Base-by-base conservation (phyloP, 371 early-diverging fungal species). In the Rhizomucor miehei region DNA sequence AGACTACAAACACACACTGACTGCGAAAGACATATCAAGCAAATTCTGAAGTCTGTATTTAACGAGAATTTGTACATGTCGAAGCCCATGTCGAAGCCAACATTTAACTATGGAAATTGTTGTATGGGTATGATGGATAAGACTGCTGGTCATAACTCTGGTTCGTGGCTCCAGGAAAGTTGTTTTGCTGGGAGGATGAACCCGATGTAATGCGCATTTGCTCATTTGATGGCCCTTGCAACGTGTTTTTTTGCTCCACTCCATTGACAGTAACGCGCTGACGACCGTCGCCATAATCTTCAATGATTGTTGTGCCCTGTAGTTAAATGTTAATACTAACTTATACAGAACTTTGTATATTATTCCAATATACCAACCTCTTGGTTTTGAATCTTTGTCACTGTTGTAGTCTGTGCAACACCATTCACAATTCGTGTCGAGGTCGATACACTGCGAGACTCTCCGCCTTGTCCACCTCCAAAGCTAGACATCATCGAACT, bases 271-370 rank as follows among this genome's bases (percentile, higher is more conserved):
- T 50, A 0, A 56, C 54, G 12, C 64, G 61, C 24, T 52, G 56
- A 36, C 51, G 46, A 0, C 77, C 74, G 41, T 71, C 57, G 5
- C 70, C 65, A 41, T 69, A 71, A 44, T 77, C 74, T 52, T 77
- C 74, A 19, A 59, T 69, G 2, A 71, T 54, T 10, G 51, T 60
- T 21, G 66, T 65, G 0, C 77, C 77, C 67, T 76, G 38, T 6
- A 60, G 8, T 5, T 29, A 29, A 29, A 29, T 8, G 29, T 29
- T 29, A n/a, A n/a, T n/a, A 29, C 29, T 8, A 6, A 41, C 46
- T 47, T n/a, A 43, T 41, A 17, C 11, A 48, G 29, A 35, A 41
- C 39, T 34, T 34, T 41, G 12, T 9, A 5, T 37, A 17, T 21
- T 40, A 35, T 29, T 29, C 20, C 13, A 20, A 43, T 11, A 44